phyloP scores from a whole-genome alignment of 202 grass and related monocot species.

The Musa balbisiana region DNA sequence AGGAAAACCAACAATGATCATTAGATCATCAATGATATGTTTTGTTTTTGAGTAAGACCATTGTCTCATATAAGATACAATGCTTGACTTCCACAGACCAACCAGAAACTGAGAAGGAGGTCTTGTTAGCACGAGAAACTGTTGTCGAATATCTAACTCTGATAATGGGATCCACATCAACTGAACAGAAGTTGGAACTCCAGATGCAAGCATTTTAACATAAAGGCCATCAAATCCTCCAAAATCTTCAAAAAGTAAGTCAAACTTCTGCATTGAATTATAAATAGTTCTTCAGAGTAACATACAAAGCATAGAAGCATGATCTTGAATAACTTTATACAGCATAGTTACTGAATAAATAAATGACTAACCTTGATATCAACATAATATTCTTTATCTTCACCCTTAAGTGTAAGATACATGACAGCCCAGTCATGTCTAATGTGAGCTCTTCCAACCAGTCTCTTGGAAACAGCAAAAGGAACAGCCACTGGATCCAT shows the following conservation, averaged over 20 bases:
- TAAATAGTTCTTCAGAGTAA: not conserved
- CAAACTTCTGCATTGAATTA: constrained; percentile 28
- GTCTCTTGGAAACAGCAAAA: constrained; percentile 29
- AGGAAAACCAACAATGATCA: constrained; percentile 25
- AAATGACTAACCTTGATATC: constrained; percentile 31
- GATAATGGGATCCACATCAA: constrained; percentile 32
- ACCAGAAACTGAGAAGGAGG: constrained; percentile 11
- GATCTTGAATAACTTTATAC: not conserved
- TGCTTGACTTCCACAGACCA: constrained; percentile 19
- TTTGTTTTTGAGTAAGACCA: constrained; percentile 4
- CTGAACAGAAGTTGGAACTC: constrained; percentile 32
- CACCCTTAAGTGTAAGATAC: constrained; percentile 31
- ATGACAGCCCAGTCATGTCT: constrained; percentile 31
- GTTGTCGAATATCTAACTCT: constrained; percentile 24
- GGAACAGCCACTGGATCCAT: constrained; percentile 33
- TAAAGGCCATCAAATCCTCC: constrained; percentile 31
- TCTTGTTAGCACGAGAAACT: constrained; percentile 16
- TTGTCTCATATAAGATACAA: constrained; percentile 17
- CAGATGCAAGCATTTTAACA: constrained; percentile 32
- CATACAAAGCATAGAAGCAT: not conserved
- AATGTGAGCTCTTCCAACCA: constrained; percentile 22
- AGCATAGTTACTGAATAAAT: not conserved
- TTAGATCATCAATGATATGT: constrained; percentile 24
- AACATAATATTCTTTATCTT: constrained; percentile 32
- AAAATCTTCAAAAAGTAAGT: constrained; percentile 31